Conservation (phyloP, 805 yeast genomes). For the Starmerella cellae region DNA sequence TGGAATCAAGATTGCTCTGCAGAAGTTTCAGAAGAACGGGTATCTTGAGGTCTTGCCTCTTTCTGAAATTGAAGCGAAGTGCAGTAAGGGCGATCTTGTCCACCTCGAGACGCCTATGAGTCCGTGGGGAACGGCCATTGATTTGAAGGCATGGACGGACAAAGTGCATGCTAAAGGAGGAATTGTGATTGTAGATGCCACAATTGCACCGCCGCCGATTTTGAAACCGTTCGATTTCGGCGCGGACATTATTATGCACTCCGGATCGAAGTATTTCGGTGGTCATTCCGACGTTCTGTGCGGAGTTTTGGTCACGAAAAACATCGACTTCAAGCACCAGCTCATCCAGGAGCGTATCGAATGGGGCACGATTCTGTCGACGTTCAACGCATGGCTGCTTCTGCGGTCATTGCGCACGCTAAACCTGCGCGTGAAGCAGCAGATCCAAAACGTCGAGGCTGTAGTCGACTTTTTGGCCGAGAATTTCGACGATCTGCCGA, state of each 20-base stretch:
- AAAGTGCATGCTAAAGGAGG: conserved; percentile 77
- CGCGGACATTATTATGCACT: conserved; percentile 77
- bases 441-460: conserved; percentile 47
- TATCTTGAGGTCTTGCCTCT: conserved; percentile 22
- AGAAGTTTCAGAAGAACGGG: conserved; percentile 52
- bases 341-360: conserved; percentile 51
- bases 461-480: conserved; percentile 47
- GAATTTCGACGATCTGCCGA: conserved; percentile 37
- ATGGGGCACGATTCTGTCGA: conserved; percentile 68
- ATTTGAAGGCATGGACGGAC: conserved; percentile 48
- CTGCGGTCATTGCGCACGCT: conserved; percentile 70
- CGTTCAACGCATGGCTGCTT: conserved; percentile 60
- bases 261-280: conserved; percentile 86
- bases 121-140: conserved; percentile 59
- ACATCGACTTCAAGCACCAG: conserved; percentile 44
- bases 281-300: conserved; percentile 88
- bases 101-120: conserved; percentile 68
- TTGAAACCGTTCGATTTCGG: conserved; percentile 70
- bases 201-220: conserved; percentile 89
- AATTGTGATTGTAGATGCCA: conserved; percentile 59
- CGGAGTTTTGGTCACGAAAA: conserved; percentile 60
- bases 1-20: conserved; percentile 63
- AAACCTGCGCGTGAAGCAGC: conserved; percentile 56
- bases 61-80: conserved; percentile 32
- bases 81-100: conserved; percentile 57